Evolutionary conservation across 148 eudicot genomes (phyloP).

Genomic region (Amaranthus palmeri): DNA sequence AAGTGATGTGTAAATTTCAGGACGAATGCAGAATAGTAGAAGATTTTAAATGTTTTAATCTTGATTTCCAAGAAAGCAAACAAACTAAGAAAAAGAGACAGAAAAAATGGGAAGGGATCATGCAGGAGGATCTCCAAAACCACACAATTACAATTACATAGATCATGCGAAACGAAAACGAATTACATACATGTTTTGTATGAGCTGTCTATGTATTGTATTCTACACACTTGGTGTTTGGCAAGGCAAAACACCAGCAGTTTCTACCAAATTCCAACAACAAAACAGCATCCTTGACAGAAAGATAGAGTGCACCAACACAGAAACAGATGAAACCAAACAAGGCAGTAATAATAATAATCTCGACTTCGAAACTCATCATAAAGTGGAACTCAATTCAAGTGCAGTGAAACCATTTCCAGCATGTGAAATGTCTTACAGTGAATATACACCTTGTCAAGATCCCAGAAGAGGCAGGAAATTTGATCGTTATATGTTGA

Average conservation of each 20-base stretch:
- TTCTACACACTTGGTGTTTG: conserved; percentile 79
- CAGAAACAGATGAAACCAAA: conserved; percentile 6
- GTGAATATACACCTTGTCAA: conserved; percentile 90
- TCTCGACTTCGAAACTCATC: conserved; percentile 78
- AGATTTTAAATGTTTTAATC: not conserved
- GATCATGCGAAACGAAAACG: conserved; percentile 49
- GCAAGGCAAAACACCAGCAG: conserved; percentile 36
- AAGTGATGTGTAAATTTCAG: not conserved
- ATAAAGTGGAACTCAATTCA: conserved; percentile 42
- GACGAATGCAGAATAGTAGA: conserved; percentile 1
- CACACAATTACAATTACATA: conserved; percentile 38
- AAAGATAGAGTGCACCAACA: conserved; percentile 19
- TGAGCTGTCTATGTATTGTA: conserved; percentile 62
- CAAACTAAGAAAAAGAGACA: not conserved
- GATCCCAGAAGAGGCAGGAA: conserved; percentile 61
- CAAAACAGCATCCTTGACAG: conserved; percentile 25
- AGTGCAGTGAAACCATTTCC: conserved; percentile 38
- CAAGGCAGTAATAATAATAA: not conserved
- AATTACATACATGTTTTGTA: conserved; percentile 56
- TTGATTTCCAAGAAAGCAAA: not conserved
- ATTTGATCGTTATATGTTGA: conserved; percentile 69
- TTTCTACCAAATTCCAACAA: conserved; percentile 36
- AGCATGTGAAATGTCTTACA: conserved; percentile 56
- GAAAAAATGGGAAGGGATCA: conserved; percentile 64
- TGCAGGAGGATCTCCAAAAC: conserved; percentile 68